phyloP scores from a whole-genome alignment of 2,329 filamentous ascomycete genomes.

The Cylindrodendrum hubeiense region DNA sequence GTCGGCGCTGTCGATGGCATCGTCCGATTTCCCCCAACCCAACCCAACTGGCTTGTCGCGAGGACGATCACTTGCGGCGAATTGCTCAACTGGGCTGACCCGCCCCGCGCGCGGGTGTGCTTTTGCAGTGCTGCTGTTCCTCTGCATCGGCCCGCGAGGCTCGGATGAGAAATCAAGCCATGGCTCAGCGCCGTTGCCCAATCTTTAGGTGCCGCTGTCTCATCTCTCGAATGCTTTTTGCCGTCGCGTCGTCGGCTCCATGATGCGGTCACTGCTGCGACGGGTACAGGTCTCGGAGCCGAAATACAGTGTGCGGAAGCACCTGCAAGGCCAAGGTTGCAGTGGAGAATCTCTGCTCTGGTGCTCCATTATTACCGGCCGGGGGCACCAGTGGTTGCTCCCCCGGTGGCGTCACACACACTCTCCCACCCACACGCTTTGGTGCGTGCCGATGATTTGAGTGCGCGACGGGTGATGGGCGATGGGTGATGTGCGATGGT shows the following conservation, averaged over 20 bases:
- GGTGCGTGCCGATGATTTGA: constrained; percentile 8
- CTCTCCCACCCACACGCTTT: constrained; percentile 4
- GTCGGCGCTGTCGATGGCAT: constrained; percentile 32
- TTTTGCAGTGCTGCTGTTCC: not conserved
- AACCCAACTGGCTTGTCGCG: constrained; percentile 27
- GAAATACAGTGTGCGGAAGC: constrained; percentile 22
- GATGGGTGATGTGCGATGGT: not conserved
- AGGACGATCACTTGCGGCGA: constrained; percentile 18
- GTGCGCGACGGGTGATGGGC: not conserved
- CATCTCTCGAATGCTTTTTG: not conserved
- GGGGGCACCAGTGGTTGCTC: constrained; percentile 6
- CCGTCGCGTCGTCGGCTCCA: not conserved
- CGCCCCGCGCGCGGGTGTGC: constrained; percentile 4
- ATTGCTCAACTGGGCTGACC: constrained; percentile 7
- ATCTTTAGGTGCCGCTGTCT: not conserved
- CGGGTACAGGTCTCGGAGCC: constrained; percentile 18
- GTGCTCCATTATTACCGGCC: constrained; percentile 18
- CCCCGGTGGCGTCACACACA: constrained; percentile 24
- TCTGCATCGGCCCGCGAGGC: constrained; percentile 9
- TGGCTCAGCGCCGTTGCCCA: not conserved
- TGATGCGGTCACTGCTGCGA: not conserved
- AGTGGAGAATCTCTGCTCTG: constrained; percentile 13
- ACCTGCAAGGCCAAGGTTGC: constrained; percentile 5
- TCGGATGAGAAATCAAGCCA: constrained; percentile 10
- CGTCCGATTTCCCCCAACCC: constrained; percentile 41